phyloP scores from a whole-genome alignment of 2,329 filamentous ascomycete species.

The Pseudogymnoascus sp. region DNA sequence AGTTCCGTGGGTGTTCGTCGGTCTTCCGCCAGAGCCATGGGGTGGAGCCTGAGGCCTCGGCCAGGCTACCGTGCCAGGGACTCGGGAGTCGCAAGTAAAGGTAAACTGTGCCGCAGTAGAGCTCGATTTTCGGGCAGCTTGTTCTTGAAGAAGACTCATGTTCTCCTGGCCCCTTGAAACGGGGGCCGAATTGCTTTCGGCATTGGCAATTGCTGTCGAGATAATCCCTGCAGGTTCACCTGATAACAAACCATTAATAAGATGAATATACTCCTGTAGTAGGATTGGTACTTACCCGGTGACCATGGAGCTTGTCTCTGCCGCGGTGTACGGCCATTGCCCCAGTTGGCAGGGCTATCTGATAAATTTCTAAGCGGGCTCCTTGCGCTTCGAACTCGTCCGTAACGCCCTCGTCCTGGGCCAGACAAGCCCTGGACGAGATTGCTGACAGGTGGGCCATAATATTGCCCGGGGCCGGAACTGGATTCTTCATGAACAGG shows the following conservation, averaged over 20 bases:
- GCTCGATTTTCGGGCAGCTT: constrained; percentile 50
- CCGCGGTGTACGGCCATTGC: constrained; percentile 26
- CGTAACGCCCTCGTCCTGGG: constrained; percentile 74
- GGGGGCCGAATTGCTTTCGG: constrained; percentile 62
- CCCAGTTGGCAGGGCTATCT: constrained; percentile 39
- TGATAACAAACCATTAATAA: constrained; percentile 27
- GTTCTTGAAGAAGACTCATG: constrained; percentile 67
- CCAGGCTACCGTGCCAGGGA: constrained; percentile 70
- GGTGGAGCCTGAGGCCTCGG: constrained; percentile 41
- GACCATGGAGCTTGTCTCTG: constrained; percentile 28
- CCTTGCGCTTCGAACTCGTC: constrained; percentile 55
- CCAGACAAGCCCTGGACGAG: constrained; percentile 69
- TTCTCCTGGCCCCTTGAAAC: constrained; percentile 66
- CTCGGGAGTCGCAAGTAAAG: constrained; percentile 89
- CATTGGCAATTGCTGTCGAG: constrained; percentile 83
- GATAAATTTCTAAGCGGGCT: constrained; percentile 53
- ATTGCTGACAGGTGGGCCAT: constrained; percentile 41
- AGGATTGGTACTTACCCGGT: constrained; percentile 21
- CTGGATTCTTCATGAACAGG: constrained; percentile 35
- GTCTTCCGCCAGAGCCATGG: constrained; percentile 19
- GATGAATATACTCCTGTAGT: constrained; percentile 13
- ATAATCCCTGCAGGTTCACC: constrained; percentile 70
- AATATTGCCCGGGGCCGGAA: constrained; percentile 42
- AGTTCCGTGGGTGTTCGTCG: constrained; percentile 26
- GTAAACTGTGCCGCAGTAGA: constrained; percentile 85